These are phyloP conservation scores for Sporothrix brasiliensis DNA, from an alignment of 2,329 filamentous ascomycete genomes.

Conservation along the genomic window DNA sequence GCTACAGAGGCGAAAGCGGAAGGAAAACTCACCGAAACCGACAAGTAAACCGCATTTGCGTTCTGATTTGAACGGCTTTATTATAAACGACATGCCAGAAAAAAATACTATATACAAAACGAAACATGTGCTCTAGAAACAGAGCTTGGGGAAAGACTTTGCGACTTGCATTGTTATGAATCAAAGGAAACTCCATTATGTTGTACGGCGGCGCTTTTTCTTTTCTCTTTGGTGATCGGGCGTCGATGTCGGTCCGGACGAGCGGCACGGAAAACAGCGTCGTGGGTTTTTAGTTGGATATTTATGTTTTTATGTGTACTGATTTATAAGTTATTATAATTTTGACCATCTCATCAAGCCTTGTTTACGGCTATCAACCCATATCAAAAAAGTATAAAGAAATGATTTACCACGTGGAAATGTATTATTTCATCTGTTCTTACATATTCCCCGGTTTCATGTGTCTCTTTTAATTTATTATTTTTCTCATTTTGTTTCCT, in stretches of 20 bases:
- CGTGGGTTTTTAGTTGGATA: constrained; percentile 1
- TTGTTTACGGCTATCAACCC: no score
- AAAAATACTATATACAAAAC: neutral
- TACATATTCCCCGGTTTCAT: no score
- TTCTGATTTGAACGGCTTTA: neutral
- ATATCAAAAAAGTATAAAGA: no score
- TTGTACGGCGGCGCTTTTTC: constrained; percentile 6
- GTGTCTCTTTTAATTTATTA: no score
- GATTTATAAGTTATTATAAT: neutral
- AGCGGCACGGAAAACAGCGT: constrained; percentile 21
- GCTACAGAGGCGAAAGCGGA: constrained; percentile 69
- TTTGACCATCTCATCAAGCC: constrained; percentile 4
- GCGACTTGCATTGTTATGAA: constrained; percentile 4
- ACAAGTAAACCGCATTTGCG: neutral
- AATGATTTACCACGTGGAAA: no score
- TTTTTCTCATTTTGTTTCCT: no score
- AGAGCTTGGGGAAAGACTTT: neutral
- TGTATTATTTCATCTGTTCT: no score
- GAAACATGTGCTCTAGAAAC: neutral
- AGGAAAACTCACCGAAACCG: constrained; percentile 62
- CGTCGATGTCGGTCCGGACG: constrained; percentile 21
- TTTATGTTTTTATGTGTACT: neutral
- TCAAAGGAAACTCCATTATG: neutral
- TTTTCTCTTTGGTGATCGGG: constrained; percentile 3
- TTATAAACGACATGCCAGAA: neutral